phyloP scores from a whole-genome alignment of 805 yeast genomes.

The Ogataea glucozyma region DNA sequence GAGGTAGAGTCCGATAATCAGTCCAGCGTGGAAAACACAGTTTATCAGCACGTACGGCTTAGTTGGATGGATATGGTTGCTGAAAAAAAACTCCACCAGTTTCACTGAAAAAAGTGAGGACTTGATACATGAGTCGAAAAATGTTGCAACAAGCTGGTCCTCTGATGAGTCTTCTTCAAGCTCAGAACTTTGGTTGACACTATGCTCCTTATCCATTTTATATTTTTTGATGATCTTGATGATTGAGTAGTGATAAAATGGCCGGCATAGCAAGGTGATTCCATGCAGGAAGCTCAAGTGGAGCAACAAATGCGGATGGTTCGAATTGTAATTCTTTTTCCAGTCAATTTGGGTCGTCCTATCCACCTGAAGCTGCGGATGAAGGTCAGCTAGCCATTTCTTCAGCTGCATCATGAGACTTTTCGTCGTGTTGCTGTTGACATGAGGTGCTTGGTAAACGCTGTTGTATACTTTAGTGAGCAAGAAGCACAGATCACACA shows the following conservation, averaged over 20 bases:
- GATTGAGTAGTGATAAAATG: slow-evolving; percentile 41
- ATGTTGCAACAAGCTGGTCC: slow-evolving; percentile 23
- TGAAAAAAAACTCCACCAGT: slow-evolving; percentile 32
- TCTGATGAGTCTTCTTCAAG: slow-evolving; percentile 5
- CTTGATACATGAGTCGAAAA: slow-evolving; percentile 40
- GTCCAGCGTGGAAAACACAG: slow-evolving; percentile 39
- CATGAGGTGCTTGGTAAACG: slow-evolving; percentile 36
- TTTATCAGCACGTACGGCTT: slow-evolving; percentile 38
- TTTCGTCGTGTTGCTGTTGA: slow-evolving; percentile 36
- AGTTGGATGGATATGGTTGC: slow-evolving; percentile 36
- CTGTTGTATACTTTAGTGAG: slow-evolving; percentile 35
- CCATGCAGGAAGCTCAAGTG: slow-evolving; percentile 41
- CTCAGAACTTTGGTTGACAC: slow-evolving; percentile 1
- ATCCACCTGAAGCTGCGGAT: slow-evolving; percentile 33
- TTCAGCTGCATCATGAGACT: slow-evolving; percentile 39
- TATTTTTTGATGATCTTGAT: slow-evolving; percentile 19
- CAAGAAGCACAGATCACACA: slow-evolving; percentile 33
- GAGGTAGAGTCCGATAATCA: slow-evolving; percentile 37
- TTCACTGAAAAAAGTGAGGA: slow-evolving; percentile 39
- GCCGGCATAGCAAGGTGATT: slow-evolving; percentile 41
- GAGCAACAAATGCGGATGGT: slow-evolving; percentile 32
- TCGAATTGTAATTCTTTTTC: slow-evolving; percentile 16
- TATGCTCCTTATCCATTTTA: slow-evolving; percentile 10
- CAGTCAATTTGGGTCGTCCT: slow-evolving; percentile 25
- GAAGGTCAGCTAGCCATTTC: slow-evolving; percentile 37